Evolutionary conservation across 2,329 filamentous ascomycete genomes (phyloP).

Genomic region (Uncinocarpus reesii): DNA sequence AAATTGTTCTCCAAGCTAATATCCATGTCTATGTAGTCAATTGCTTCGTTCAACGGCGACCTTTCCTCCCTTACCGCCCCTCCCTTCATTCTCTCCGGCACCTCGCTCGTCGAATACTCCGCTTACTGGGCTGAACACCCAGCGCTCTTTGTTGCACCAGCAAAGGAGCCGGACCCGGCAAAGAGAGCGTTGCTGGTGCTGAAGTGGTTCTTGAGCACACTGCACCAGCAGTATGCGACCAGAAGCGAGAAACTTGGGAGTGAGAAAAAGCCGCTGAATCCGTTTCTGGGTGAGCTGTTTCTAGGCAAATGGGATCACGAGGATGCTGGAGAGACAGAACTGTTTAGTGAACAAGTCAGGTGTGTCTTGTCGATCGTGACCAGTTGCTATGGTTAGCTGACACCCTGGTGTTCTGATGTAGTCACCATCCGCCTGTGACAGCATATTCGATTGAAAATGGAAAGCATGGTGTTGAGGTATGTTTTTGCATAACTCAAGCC

Average conservation of each 20-base stretch:
- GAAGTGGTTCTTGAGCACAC: constrained; percentile 88
- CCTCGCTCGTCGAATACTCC: constrained; percentile 69
- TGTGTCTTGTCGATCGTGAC: constrained; percentile 17
- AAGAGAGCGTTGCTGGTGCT: constrained; percentile 80
- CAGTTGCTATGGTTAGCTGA: constrained; percentile 8
- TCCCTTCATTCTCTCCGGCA: constrained; percentile 70
- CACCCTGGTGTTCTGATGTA: constrained; percentile 21
- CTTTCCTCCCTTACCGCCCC: constrained; percentile 70
- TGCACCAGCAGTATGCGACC: constrained; percentile 73
- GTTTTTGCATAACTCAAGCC: constrained; percentile 16
- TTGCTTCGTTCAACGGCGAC: constrained; percentile 73
- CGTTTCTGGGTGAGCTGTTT: constrained; percentile 91
- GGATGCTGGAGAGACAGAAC: constrained; percentile 61
- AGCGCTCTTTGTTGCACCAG: constrained; percentile 67
- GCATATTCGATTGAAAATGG: constrained; percentile 88
- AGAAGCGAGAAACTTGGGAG: constrained; percentile 72
- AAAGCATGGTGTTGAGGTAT: constrained; percentile 59
- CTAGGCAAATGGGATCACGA: constrained; percentile 77
- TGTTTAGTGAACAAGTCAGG: constrained; percentile 92
- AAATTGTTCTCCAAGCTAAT: not conserved
- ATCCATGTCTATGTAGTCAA: constrained; percentile 43
- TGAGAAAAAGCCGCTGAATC: constrained; percentile 96
- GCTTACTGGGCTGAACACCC: constrained; percentile 77
- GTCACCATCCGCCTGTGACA: constrained; percentile 86
- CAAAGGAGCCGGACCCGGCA: constrained; percentile 64